These are phyloP conservation scores for Skeletonema marinoi DNA, from an alignment of 108 stramenopile genomes.

Conservation along the genomic window DNA sequence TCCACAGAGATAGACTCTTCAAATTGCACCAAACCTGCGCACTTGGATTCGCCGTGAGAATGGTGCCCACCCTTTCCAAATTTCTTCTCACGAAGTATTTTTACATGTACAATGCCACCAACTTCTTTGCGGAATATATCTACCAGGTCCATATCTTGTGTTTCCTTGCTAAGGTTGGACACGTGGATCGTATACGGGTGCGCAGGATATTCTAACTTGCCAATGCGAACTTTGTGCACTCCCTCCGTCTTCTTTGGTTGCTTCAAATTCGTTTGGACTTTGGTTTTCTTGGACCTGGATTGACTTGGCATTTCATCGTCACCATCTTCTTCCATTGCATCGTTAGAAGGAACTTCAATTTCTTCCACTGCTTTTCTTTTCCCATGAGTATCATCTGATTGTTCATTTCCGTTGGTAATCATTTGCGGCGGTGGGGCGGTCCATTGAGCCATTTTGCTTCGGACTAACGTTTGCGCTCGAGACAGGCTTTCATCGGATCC, in stretches of 20 bases:
- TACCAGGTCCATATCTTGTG: conserved; percentile 89
- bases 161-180: conserved; percentile 59
- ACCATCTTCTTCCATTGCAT: conserved; percentile 20
- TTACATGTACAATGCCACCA: conserved; percentile 82
- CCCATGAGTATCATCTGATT: conserved; percentile 26
- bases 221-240: conserved; percentile 72
- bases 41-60: conserved; percentile 70
- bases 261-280: conserved; percentile 49
- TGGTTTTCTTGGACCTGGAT: conserved; percentile 30
- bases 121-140: conserved; percentile 69
- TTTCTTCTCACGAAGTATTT: conserved; percentile 80
- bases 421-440: conserved; percentile 3
- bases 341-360: background rate
- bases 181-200: conserved; percentile 91
- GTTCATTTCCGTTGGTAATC: conserved; percentile 5
- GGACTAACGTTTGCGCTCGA: conserved; percentile 49
- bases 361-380: conserved; percentile 37
- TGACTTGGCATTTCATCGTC: conserved; percentile 8
- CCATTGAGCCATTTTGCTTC: conserved; percentile 56
- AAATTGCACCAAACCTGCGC: conserved; percentile 86
- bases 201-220: conserved; percentile 82
- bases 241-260: conserved; percentile 50
- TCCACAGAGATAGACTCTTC: conserved; percentile 82
- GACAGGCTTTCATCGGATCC: conserved; percentile 68
- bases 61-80: conserved; percentile 48